Conservation (phyloP, 1,139 yeast species). For the Diutina siamensis region DNA sequence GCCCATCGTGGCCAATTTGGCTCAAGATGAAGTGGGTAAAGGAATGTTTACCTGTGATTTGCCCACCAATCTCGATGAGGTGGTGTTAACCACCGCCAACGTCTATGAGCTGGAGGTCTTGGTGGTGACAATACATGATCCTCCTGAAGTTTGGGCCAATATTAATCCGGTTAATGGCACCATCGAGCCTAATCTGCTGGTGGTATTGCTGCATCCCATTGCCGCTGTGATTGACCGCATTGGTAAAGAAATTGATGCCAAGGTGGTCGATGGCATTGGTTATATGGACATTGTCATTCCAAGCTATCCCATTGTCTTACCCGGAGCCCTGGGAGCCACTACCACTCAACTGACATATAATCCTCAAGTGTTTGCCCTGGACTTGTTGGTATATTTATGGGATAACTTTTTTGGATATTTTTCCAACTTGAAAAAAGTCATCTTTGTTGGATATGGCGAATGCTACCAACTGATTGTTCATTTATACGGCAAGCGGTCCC, state of each 20-base stretch:
- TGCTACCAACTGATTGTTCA: constrained; percentile 83
- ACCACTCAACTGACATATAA: constrained; percentile 24
- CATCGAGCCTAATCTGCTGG: constrained; percentile 61
- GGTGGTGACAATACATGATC: constrained; percentile 72
- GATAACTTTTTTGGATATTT: constrained; percentile 80
- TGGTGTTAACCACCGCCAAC: constrained; percentile 66
- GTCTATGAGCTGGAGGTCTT: constrained; percentile 54
- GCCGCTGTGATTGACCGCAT: constrained; percentile 25
- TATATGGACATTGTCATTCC: constrained; percentile 81
- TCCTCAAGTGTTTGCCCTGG: constrained; percentile 62
- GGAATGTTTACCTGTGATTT: constrained; percentile 30
- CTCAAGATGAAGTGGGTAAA: constrained; percentile 14
- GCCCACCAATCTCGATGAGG: constrained; percentile 47
- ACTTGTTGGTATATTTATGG: constrained; percentile 71
- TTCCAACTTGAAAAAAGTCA: constrained; percentile 51
- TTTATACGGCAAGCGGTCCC: constrained; percentile 68
- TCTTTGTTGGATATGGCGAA: constrained; percentile 84
- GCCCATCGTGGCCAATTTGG: constrained; percentile 40
- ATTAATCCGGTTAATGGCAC: constrained; percentile 71
- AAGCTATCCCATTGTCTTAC: constrained; percentile 16
- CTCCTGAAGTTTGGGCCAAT: constrained; percentile 89
- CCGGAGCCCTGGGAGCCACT: constrained; percentile 8
- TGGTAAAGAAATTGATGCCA: constrained; percentile 15
- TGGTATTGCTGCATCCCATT: constrained; percentile 41
- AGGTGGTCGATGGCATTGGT: constrained; percentile 50